Percentiles rank a stretch among this genome's conserved stretches.
phyloP scores from a whole-genome alignment of 805 yeast genomes.

The Zygosaccharomyces pseudorouxii region DNA sequence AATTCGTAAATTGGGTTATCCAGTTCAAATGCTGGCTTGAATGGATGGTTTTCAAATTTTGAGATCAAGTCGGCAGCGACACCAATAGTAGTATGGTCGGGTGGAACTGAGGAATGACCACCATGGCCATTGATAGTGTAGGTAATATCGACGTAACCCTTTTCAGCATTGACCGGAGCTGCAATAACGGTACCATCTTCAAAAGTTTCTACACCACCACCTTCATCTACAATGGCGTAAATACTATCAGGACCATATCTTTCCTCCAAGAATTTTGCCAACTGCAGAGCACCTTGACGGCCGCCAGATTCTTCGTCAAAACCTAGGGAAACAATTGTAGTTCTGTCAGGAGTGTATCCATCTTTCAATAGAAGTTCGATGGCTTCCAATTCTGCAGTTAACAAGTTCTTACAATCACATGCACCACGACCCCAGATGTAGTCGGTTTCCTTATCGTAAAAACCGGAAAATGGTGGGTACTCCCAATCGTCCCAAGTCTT shows the following conservation, averaged over 20 bases:
- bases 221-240: conserved; percentile 63
- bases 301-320: conserved; percentile 76
- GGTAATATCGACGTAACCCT: conserved; percentile 44
- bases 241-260: conserved; percentile 57
- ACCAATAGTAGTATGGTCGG: conserved; percentile 71
- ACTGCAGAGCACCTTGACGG: conserved; percentile 49
- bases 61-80: conserved; percentile 53
- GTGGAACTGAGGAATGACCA: conserved; percentile 57
- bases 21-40: conserved; percentile 35
- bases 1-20: conserved; percentile 56
- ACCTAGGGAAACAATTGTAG: conserved; percentile 61
- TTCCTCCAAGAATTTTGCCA: conserved; percentile 43
- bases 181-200: conserved; percentile 44
- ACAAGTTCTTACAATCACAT: conserved; percentile 63
- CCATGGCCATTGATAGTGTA: conserved; percentile 44
- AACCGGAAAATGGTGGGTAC: conserved; percentile 59
- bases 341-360: conserved; percentile 50
- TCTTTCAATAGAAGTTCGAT: conserved; percentile 45
- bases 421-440: conserved; percentile 70
- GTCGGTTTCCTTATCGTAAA: conserved; percentile 37
- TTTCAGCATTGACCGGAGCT: conserved; percentile 51
- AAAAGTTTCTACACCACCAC: conserved; percentile 38
- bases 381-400: conserved; percentile 60
- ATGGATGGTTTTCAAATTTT: conserved; percentile 51
- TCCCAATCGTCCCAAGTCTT: conserved; percentile 57